Conservation (phyloP, 805 yeast genomes). For the Ogataea sp. region DNA sequence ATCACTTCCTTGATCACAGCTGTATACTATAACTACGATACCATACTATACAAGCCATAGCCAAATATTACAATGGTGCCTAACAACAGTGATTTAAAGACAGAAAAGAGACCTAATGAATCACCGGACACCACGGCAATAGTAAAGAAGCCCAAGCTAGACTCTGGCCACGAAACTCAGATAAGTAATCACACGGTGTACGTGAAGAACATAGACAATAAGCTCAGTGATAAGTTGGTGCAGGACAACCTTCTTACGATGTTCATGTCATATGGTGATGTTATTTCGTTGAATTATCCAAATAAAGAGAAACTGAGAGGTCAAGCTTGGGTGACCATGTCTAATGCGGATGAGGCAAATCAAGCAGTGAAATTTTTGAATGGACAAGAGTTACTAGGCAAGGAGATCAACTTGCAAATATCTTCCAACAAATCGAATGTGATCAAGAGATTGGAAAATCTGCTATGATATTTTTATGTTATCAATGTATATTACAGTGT, state of each 20-base stretch:
- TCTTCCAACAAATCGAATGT: conserved; percentile 26
- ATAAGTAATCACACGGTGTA: not conserved
- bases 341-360: conserved; percentile 18
- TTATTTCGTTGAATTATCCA: conserved; percentile 39
- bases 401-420: conserved; percentile 36
- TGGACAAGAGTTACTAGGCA: conserved; percentile 43
- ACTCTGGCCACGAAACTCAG: not conserved
- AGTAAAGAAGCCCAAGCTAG: not conserved
- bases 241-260: conserved; percentile 14
- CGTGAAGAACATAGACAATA: not conserved
- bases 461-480: not conserved
- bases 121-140: not conserved
- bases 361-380: conserved; percentile 42
- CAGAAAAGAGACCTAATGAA: not conserved
- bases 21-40: no score
- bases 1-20: no score
- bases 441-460: conserved; percentile 10
- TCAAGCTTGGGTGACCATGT: conserved; percentile 56
- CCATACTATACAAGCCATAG: no score
- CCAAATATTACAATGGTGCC: no score
- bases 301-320: conserved; percentile 44
- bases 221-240: not conserved
- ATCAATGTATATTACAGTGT: no score
- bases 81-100: no score
- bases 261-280: conserved; percentile 59